phyloP scores from a whole-genome alignment of 148 eudicot species.

The Rheum nobile region DNA sequence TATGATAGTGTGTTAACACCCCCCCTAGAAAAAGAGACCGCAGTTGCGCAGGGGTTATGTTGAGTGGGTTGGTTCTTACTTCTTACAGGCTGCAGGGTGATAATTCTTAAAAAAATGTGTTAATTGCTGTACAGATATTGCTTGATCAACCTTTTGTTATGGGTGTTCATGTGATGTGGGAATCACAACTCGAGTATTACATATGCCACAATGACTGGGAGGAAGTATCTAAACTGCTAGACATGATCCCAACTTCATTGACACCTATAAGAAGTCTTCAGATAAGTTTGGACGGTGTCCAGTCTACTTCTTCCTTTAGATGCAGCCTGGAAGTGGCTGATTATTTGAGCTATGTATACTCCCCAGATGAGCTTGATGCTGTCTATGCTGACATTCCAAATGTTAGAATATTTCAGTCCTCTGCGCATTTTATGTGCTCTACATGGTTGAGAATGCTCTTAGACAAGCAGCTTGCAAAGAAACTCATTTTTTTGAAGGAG shows the following conservation, averaged over 20 bases:
- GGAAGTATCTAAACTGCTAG: constrained; percentile 63
- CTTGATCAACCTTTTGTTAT: constrained; percentile 69
- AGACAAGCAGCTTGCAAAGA: constrained; percentile 66
- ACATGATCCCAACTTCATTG: constrained; percentile 52
- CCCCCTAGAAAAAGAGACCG: neutral
- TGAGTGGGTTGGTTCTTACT: neutral
- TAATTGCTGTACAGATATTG: constrained; percentile 30
- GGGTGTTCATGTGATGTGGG: constrained; percentile 81
- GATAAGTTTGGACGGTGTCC: constrained; percentile 60
- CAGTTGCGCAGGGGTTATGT: neutral
- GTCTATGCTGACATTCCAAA: constrained; percentile 62
- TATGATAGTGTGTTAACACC: neutral
- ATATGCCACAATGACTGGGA: constrained; percentile 77
- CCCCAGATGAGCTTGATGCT: constrained; percentile 62
- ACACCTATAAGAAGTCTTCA: constrained; percentile 44
- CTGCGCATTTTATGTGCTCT: constrained; percentile 49
- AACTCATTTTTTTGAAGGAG: constrained; percentile 64
- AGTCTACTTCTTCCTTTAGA: constrained; percentile 34
- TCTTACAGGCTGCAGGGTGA: neutral
- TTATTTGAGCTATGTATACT: constrained; percentile 37
- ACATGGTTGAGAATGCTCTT: constrained; percentile 66
- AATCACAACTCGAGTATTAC: constrained; percentile 87
- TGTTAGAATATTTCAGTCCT: constrained; percentile 40
- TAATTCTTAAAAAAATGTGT: neutral
- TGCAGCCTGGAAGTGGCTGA: constrained; percentile 28